Evolutionary conservation across 2,329 filamentous ascomycete genomes (phyloP).

Genomic region (Emmonsiellopsis sp.): DNA sequence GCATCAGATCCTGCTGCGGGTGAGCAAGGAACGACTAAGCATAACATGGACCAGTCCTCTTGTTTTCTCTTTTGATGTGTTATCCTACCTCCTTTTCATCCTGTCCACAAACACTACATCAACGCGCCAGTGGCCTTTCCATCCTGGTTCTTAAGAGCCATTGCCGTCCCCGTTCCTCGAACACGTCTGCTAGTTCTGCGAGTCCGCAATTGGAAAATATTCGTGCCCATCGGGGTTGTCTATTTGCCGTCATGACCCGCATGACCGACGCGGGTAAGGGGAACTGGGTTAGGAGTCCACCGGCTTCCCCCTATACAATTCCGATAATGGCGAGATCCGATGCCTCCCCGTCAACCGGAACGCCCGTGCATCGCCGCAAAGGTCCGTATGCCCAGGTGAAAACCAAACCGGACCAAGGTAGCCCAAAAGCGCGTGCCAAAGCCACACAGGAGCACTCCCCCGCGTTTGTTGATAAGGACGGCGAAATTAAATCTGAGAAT

Average conservation of each 20-base stretch:
- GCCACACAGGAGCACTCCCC: no score
- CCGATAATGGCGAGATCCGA: neutral
- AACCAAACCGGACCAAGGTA: no score
- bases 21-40: neutral
- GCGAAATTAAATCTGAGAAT: neutral
- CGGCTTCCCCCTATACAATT: constrained; percentile 1
- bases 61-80: neutral
- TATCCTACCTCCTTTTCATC: neutral
- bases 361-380: no score
- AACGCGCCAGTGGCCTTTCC: no score
- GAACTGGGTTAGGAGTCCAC: constrained; percentile 1
- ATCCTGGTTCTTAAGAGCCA: no score
- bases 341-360: no score
- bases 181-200: no score
- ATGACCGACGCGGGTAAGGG: neutral
- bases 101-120: neutral
- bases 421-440: no score
- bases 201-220: no score
- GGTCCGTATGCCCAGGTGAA: no score
- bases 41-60: neutral
- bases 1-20: neutral
- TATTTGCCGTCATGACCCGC: neutral
- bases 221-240: neutral
- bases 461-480: neutral
- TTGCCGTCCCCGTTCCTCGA: no score